These are phyloP conservation scores for Piper betle DNA, from an alignment of 164 flowering plant species.

Conservation along the genomic window DNA sequence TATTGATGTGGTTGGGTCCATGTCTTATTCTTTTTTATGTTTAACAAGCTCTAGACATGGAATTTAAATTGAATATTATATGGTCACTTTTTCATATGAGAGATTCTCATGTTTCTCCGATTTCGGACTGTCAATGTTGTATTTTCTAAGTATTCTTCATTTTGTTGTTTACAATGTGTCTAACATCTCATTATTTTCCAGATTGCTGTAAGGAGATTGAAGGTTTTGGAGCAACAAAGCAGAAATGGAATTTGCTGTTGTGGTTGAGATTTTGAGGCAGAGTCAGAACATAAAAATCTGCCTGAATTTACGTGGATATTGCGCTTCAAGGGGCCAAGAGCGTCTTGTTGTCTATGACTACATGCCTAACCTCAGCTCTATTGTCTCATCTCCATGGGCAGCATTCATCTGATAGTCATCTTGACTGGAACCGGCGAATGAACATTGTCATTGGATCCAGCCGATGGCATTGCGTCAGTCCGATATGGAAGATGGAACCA, in stretches of 20 bases:
- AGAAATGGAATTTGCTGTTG: constrained; percentile 79
- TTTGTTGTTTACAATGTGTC: neutral
- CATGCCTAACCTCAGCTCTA: constrained; percentile 83
- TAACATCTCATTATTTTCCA: constrained; percentile 12
- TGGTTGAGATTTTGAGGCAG: constrained; percentile 80
- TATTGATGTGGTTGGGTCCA: no score
- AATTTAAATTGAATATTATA: no score
- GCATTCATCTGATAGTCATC: constrained; percentile 71
- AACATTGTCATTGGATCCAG: constrained; percentile 76
- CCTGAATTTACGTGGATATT: constrained; percentile 79
- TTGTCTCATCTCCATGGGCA: constrained; percentile 89
- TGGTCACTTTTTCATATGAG: neutral
- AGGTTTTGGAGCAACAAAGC: constrained; percentile 85
- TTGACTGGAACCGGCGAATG: constrained; percentile 77
- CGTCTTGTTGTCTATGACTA: constrained; percentile 85
- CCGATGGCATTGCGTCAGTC: constrained; percentile 82
- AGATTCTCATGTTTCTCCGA: neutral
- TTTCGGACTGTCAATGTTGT: no score
- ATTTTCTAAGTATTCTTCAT: neutral
- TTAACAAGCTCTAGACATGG: neutral
- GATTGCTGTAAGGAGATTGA: constrained; percentile 93
- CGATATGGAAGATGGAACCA: neutral
- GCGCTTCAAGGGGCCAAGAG: constrained; percentile 93
- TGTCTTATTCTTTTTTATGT: no score
- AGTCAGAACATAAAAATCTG: constrained; percentile 77